Evolutionary conservation across 352 stramenopile species (phyloP), one percentile per base, ranked within the genome.

Genomic region (Phytophthora pseudosyringae): DNA sequence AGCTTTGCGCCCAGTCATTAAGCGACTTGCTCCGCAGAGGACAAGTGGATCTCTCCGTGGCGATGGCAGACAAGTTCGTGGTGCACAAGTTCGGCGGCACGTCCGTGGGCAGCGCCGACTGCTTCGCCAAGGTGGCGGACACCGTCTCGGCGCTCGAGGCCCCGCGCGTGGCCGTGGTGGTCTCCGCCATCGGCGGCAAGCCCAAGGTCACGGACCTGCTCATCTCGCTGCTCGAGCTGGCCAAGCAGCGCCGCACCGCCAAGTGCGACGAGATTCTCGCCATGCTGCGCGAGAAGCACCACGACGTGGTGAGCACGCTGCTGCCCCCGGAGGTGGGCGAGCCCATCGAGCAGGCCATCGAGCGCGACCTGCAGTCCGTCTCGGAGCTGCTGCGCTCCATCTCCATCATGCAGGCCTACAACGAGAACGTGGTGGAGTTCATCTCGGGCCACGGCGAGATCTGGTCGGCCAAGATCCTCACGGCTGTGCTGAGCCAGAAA

Each of bases 81-180:
- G 93, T 98, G 31, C 97, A 99, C 81, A 99, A 99, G 72, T 99
- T 99, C 76, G 97, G 97, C 56, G 97, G 97, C 39, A 98, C 90
- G 46, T 98, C 89, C 41, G 81, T 99, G 25, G 96, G 95, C 47
- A 97, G 95, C 71, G 83, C 93, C 46, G 86, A 95, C 49, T 94
- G 95, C 59, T 97, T 99, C 62, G 88, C 82, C 47, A 82, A 89
- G 36, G 87, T 95, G 21, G 67, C 68, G n/a, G 71, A 88, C 53
- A 95, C 93, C 48, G 75, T 94, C 15, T 74, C 83, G 33, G 61
- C 55, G 25, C 26, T 89, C 35, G 46, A 71, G n/a, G 63, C 70
- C 21, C 67, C 79, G 54, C 73, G 78, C 55, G 75, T 95, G 55
- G 87, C 87, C 15, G 87, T 95, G 53, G 96, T 98, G 32, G 94